Evolutionary conservation across 805 yeast genomes (phyloP), one percentile per base, ranked within the genome.

Genomic region (Kazachstania psychrophila): DNA sequence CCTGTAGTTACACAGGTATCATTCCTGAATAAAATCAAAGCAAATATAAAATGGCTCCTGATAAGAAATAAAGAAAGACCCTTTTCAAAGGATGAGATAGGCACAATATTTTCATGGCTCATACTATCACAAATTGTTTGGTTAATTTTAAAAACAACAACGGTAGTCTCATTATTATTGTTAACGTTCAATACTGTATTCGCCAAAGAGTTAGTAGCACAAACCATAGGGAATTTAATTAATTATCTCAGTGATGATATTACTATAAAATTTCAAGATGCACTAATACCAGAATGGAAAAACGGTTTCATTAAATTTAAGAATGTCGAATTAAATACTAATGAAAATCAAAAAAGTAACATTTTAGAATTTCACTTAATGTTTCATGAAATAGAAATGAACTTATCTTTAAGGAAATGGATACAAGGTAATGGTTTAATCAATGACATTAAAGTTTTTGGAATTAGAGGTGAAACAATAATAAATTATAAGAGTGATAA

Each of bases 231-330:
- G 3, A 82, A 78, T 48, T 56, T 81, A 34, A 70, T 88, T 37
- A 86, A 94, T 24, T 69, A 71, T 38, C 47, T 60, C 24, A 31
- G 41, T 17, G 80, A 94, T 4, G 85, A 82, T 15, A 66, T 88
- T 41, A 75, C 78, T 6, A 87, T 88, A 10, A 77, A 77, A 2
- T 89, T 89, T 47, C 95, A 85, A 54, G 83, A 75, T 36, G 96
- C 96, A 0, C 76, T 87, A 39, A 89, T 85, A 2, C 96, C 96
- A 0, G 86, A 85, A 41, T 89, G 96, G 96, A 71, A 75, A 38
- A 83, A 79, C 45, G 92, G 95, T 1, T 79, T 76, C 46, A 85
- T 88, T 40, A 74, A 78, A 38, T 79, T 89, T 56, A 73, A 77
- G 38, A 81, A 83, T 46, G 92, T 94, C 36, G 69, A 74, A 6